A percentile compares a stretch with the other conserved stretches of the same genome.
These are phyloP conservation scores for Phoenix dactylifera DNA, from an alignment of 176 grass and related monocot genomes.

Conservation along the genomic window DNA sequence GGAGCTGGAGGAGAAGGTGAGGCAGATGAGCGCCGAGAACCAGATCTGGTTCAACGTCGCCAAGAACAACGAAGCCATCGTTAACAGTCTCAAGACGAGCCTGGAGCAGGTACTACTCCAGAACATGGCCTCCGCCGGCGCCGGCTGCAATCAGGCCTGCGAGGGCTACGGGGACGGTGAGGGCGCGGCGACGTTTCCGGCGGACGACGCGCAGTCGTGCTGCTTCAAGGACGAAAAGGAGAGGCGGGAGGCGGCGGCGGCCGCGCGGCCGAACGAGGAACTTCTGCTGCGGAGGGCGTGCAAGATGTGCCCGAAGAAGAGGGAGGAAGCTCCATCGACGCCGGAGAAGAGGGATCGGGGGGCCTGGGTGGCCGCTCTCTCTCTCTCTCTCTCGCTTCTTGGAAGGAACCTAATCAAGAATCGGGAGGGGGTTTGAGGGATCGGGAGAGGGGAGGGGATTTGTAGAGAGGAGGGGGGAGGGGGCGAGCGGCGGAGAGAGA, in stretches of 20 bases:
- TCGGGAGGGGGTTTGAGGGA: no score
- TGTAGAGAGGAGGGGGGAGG: no score
- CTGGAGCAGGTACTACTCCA: constrained; percentile 34
- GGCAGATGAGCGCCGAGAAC: constrained; percentile 29
- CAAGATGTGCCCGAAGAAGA: constrained; percentile 27
- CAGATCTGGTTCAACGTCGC: constrained; percentile 47
- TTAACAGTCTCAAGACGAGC: constrained; percentile 22
- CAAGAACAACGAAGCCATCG: constrained; percentile 37
- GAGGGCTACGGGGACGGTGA: not conserved
- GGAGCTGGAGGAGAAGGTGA: constrained; percentile 35
- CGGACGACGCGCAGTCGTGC: constrained; percentile 17
- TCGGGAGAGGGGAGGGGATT: no score
- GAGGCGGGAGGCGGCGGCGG: not conserved
- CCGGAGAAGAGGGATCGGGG: no score
- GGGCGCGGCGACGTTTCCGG: not conserved
- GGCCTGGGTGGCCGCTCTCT: no score
- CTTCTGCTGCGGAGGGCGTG: constrained; percentile 6
- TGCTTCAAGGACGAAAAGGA: not conserved
- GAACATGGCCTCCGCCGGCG: not conserved
- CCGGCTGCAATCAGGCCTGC: not conserved
- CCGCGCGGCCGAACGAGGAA: not conserved
- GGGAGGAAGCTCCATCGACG: no score
- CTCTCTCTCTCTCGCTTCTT: no score
- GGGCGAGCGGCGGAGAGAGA: no score
- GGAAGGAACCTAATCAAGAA: no score